Conservation (phyloP, 1,284 basidiomycete species). For the Porogramme epimiltina region DNA sequence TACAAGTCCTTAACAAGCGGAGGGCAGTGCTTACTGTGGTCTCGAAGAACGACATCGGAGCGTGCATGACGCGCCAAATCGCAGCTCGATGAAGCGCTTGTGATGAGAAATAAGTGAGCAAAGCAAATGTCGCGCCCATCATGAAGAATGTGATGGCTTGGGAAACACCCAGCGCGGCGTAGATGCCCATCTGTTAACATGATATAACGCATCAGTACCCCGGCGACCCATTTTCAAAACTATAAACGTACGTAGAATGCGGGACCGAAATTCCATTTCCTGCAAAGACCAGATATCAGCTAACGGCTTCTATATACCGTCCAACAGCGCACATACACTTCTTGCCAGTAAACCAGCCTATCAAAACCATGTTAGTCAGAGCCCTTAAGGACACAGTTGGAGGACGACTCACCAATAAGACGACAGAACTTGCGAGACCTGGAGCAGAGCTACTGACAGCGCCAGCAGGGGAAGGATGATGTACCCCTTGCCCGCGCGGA, state of each 20-base stretch:
- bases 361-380: conserved; percentile 5
- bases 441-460: conserved; percentile 52
- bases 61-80: conserved; percentile 65
- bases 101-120: conserved; percentile 70
- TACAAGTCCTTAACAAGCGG: too few relatives aligned
- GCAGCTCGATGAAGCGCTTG: conserved; percentile 52
- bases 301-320: conserved; percentile 33
- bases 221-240: neutral
- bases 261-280: conserved; percentile 52
- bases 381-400: neutral
- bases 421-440: conserved; percentile 62
- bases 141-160: conserved; percentile 56
- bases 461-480: conserved; percentile 57
- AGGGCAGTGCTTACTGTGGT: conserved; percentile 58
- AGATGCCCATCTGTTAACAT: conserved; percentile 56
- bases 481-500: conserved; percentile 55
- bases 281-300: conserved; percentile 7
- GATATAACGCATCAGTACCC: conserved; percentile 29
- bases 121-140: conserved; percentile 54
- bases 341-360: conserved; percentile 78
- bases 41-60: conserved; percentile 90
- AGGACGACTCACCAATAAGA: conserved; percentile 66
- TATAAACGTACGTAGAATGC: conserved; percentile 58
- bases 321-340: conserved; percentile 40
- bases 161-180: conserved; percentile 54